Percentiles rank a stretch among this genome's conserved stretches.
Conservation (phyloP, 129 eudicot species). For the Escallonia rubra region DNA sequence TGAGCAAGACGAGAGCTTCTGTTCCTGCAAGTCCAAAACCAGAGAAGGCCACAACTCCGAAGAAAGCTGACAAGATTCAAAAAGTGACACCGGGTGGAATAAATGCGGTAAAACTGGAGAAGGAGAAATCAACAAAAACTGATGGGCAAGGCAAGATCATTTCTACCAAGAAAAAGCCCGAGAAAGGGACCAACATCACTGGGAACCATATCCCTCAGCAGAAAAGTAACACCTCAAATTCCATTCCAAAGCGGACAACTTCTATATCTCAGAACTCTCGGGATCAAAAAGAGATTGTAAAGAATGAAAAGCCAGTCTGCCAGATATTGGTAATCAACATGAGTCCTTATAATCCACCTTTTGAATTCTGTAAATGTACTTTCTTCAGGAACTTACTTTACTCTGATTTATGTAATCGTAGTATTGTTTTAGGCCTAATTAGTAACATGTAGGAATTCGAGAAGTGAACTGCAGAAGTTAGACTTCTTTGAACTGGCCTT, state of each 20-base stretch:
- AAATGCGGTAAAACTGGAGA: conserved; percentile 34
- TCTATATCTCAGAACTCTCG: conserved; percentile 18
- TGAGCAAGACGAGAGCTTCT: conserved; percentile 35
- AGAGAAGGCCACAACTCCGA: conserved; percentile 41
- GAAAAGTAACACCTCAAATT: conserved; percentile 18
- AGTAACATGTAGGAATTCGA: background rate
- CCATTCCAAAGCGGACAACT: conserved; percentile 18
- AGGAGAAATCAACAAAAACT: conserved; percentile 27
- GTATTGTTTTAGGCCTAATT: background rate
- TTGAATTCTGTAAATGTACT: background rate
- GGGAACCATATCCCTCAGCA: conserved; percentile 12
- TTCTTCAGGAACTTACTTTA: too few relatives aligned
- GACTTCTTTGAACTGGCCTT: background rate
- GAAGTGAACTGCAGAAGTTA: background rate
- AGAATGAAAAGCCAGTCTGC: conserved; percentile 28
- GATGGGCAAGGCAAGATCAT: conserved; percentile 22
- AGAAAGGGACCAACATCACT: conserved; percentile 15
- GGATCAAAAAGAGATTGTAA: conserved; percentile 29
- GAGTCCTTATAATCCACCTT: conserved; percentile 14
- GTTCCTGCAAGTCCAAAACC: conserved; percentile 25
- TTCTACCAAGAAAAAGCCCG: conserved; percentile 9
- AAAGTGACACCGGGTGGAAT: conserved; percentile 29
- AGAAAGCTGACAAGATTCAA: conserved; percentile 41
- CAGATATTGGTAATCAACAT: conserved; percentile 17
- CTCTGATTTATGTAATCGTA: background rate